Evolutionary conservation across 164 flowering plant genomes (phyloP), one percentile per base, ranked within the genome.

Genomic region (Malania oleifera): DNA sequence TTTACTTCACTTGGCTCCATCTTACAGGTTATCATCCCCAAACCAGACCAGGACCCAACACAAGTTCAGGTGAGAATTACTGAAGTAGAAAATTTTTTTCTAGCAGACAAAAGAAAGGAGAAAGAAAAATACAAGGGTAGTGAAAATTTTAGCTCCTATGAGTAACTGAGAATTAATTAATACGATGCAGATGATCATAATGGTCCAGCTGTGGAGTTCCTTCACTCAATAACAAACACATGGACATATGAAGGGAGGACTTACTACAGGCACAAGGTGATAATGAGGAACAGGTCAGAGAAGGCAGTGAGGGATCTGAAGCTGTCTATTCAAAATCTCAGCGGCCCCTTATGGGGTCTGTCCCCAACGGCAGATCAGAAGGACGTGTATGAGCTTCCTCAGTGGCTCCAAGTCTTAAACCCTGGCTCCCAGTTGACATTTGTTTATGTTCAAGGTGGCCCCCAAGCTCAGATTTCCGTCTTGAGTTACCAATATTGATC

Each of bases 361-460:
- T 18, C 60, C 18, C 77, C 80, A 28, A 65, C 82, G 6, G 24
- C 35, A 7, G 74, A n/a, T n/a, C n/a, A 55, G 40, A 78, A 77
- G 75, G 75, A 80, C 69, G 68, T 57, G 3, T 87, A 73, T 43
- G 78, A 64, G 60, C 78, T 84, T 35, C 96, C 96, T 11, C 63
- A 60, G 28, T 76, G 81, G 90, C 49, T 69, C 0, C 70, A 74
- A n/a, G 76, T 67, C 23, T 26, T 89, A 28, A 35, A 75, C 12
- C 82, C 92, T n/a, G 84, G 81, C 24, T 60, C 84, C 0, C 70
- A 80, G 34, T 76, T 65, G 72, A 72, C 43, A n/a, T 85, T 91
- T 61, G 84, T 89, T 17, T 89, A 89, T 44, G 67, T 89, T 54
- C 98, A 92, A 73, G 91, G 82, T 8, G 96, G 95, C 7, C 81